phyloP scores from a whole-genome alignment of 2,329 filamentous ascomycete genomes.

The Herpomyces periplanetae region DNA sequence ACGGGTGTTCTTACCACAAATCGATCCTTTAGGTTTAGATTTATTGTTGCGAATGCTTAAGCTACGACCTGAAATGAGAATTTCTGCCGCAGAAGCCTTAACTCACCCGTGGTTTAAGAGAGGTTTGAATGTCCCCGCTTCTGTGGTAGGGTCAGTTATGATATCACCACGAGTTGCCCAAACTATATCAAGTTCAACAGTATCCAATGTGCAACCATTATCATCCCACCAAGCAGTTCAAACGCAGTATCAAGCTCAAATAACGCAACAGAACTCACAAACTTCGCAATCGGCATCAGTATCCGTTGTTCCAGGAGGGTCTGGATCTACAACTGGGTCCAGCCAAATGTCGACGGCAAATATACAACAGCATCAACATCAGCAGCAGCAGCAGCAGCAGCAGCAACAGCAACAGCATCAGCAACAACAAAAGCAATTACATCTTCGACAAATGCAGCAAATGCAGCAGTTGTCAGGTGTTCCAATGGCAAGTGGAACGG shows the following conservation, averaged over 20 bases:
- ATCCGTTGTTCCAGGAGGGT: slow-evolving; percentile 1
- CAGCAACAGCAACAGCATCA: slow-evolving; percentile 8
- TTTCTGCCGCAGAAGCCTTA: slow-evolving; percentile 51
- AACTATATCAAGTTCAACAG: background rate
- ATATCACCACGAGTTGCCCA: slow-evolving; percentile 19
- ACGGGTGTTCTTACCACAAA: slow-evolving; percentile 46
- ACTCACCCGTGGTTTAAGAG: slow-evolving; percentile 72
- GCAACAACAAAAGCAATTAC: slow-evolving; percentile 14
- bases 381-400: slow-evolving; percentile 1
- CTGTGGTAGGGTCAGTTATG: no score
- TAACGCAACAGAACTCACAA: background rate
- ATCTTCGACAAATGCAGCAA: slow-evolving; percentile 13
- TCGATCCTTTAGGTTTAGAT: slow-evolving; percentile 55
- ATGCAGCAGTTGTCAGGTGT: no score
- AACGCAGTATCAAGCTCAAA: background rate
- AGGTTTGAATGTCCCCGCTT: no score
- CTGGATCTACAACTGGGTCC: slow-evolving; percentile 3
- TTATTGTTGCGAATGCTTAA: slow-evolving; percentile 68
- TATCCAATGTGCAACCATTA: slow-evolving; percentile 1
- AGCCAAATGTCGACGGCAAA: slow-evolving; percentile 3
- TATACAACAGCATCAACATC: background rate
- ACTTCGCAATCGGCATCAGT: background rate
- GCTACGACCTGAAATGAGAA: slow-evolving; percentile 54
- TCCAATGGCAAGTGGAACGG: no score
- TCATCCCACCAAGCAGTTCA: background rate